Base-by-base conservation (phyloP, 495 filamentous ascomycete genomes). In the Neurospora sp. region DNA sequence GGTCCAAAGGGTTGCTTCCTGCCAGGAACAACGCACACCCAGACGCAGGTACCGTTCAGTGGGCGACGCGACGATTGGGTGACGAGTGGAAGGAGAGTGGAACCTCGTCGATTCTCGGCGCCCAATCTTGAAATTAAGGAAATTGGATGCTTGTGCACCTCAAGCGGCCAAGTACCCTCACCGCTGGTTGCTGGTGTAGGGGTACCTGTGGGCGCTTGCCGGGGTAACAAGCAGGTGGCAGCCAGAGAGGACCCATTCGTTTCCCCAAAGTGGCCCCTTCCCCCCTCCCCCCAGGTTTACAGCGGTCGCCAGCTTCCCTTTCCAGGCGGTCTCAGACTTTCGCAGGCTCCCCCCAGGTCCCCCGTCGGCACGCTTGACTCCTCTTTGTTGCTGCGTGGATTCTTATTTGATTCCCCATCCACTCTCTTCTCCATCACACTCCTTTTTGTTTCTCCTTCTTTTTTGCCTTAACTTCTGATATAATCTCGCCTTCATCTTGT, bases 61-160 rank as follows among this genome's bases (percentile, higher is more conserved):
- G 54, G 54, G 54, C 54, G 6, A 62, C 54, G 54, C 54, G 54
- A 62, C 54, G 54, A 62, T 62, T 62, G 54, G 54, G 27, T 8
- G 23, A 31, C 10, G 46, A 54, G 18, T 46, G 54, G 54, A 62
- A 62, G 11, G 54, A 62, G 54, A 23, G 49, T 31, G 35, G 35
- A 35, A 35, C 35, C 35, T 0, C 35, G 35, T 35, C 35, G 35
- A 4, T 35, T 35, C 3, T 16, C 23, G 5, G 70, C 54, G 72
- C 75, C 62, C 72, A 73, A 72, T 41, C 69, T 74, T 79, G 76
- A 81, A 77, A 80, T 81, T 80, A 80, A 81, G 78, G 78, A 78
- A 78, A 78, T 38, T 71, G 10, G 40, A 72, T 73, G 72, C 46
- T 72, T 77, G 77, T 75, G 60, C 27, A 23, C 69, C 71, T 70